A percentile compares a stretch with the other conserved stretches of the same genome.
Conservation (phyloP, 139 green algal genomes). For the Pleodorina starrii region DNA sequence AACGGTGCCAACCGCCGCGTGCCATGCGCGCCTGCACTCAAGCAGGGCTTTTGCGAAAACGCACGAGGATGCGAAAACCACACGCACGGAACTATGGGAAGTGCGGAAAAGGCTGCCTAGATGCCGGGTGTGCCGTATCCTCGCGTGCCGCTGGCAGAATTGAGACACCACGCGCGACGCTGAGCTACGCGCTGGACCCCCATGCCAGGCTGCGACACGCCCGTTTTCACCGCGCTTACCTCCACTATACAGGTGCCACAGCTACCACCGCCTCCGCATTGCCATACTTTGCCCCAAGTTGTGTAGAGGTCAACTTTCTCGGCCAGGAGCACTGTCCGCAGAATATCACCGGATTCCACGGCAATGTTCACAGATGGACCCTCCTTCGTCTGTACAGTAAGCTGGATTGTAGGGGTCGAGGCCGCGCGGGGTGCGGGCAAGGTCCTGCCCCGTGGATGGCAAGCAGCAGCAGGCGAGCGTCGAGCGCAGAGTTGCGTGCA, state of each 20-base stretch:
- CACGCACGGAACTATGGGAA: too few species aligned
- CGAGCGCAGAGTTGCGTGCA: not conserved
- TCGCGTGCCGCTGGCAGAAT: too few species aligned
- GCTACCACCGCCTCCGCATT: constrained; percentile 67
- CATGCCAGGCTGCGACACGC: too few species aligned
- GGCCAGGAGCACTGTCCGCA: constrained; percentile 25
- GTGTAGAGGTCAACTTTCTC: constrained; percentile 63
- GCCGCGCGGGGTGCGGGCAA: not conserved
- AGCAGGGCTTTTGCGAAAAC: too few species aligned
- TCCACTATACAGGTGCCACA: constrained; percentile 77
- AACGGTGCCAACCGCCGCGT: too few species aligned
- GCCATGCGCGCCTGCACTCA: too few species aligned
- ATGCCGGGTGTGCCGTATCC: too few species aligned
- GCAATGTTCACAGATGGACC: not conserved
- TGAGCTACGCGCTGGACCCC: too few species aligned
- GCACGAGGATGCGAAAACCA: too few species aligned
- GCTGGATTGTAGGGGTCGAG: constrained; percentile 1
- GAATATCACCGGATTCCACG: not conserved
- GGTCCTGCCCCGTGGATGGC: not conserved
- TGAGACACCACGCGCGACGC: too few species aligned
- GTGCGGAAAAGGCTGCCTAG: too few species aligned
- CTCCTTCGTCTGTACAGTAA: constrained; percentile 25
- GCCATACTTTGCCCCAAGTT: constrained; percentile 69
- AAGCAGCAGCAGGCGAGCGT: not conserved
- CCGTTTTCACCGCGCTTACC: constrained; percentile 30